A percentile compares a stretch with the other conserved stretches of the same genome.
These are phyloP conservation scores for Phytophthora ohioensis DNA, from an alignment of 352 stramenopile genomes.

Conservation along the genomic window DNA sequence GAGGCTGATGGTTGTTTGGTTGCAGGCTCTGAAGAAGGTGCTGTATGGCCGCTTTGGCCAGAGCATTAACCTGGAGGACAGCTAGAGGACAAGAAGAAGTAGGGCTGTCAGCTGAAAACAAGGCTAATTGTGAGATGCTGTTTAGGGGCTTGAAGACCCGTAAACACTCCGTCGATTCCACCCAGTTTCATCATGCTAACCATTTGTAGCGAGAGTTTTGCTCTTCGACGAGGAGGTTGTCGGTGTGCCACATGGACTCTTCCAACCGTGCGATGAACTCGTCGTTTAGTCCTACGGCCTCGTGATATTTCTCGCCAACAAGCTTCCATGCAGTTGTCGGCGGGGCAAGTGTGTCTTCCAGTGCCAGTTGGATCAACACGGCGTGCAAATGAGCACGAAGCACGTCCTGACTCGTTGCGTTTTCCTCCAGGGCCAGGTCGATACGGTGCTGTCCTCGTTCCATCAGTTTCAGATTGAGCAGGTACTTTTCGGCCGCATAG, in stretches of 20 bases:
- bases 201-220: conserved; percentile 69
- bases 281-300: conserved; percentile 38
- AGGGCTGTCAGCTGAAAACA: conserved; percentile 18
- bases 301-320: conserved; percentile 40
- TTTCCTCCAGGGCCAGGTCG: conserved; percentile 61
- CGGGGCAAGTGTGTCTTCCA: conserved; percentile 36
- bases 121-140: conserved; percentile 16
- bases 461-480: conserved; percentile 56
- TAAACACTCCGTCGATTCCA: conserved; percentile 5
- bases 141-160: background rate
- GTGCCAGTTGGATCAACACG: conserved; percentile 54
- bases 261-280: conserved; percentile 51
- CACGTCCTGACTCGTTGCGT: conserved; percentile 49
- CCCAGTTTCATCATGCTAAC: conserved; percentile 29
- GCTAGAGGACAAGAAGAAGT: conserved; percentile 45
- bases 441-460: conserved; percentile 37
- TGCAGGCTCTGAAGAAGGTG: conserved; percentile 91
- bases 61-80: conserved; percentile 97
- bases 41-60: conserved; percentile 97
- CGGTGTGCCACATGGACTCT: conserved; percentile 60
- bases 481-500: conserved; percentile 59
- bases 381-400: conserved; percentile 65
- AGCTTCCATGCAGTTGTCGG: conserved; percentile 31
- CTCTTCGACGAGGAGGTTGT: conserved; percentile 75
- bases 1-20: conserved; percentile 13